Conservation (phyloP, 768 basidiomycete genomes). For the Calocera viscosa region DNA sequence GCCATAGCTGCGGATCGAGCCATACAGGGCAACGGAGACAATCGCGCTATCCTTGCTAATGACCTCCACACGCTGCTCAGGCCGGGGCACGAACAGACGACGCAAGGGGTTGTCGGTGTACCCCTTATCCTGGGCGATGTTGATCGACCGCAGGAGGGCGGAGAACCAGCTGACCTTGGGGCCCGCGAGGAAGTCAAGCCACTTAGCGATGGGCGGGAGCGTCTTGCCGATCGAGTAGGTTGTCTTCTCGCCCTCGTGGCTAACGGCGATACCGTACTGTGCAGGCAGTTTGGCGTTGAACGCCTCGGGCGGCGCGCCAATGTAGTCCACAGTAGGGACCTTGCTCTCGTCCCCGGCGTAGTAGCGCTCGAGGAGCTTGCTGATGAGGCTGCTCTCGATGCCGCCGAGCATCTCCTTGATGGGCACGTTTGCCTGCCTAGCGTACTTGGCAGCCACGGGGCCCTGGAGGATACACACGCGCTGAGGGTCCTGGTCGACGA, state of each 20-base stretch:
- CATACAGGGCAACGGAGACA: constrained; percentile 52
- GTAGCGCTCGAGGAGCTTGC: constrained; percentile 62
- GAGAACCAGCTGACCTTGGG: constrained; percentile 72
- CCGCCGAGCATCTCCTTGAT: constrained; percentile 84
- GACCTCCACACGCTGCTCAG: constrained; percentile 65
- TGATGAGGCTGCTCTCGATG: constrained; percentile 64
- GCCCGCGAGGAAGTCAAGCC: constrained; percentile 79
- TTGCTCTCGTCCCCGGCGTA: constrained; percentile 64
- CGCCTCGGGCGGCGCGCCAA: constrained; percentile 41
- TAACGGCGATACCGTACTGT: constrained; percentile 34
- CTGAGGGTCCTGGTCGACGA: constrained; percentile 97
- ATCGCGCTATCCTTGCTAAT: constrained; percentile 34
- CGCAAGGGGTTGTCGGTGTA: constrained; percentile 84
- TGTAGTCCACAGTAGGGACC: constrained; percentile 76
- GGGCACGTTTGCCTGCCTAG: constrained; percentile 80
- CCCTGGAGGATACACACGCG: constrained; percentile 96
- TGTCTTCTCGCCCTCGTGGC: constrained; percentile 36
- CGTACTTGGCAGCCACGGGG: constrained; percentile 84
- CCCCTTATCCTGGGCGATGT: constrained; percentile 71
- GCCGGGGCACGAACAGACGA: constrained; percentile 72
- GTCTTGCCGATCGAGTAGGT: constrained; percentile 31
- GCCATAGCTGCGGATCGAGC: constrained; percentile 69
- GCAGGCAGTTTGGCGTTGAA: constrained; percentile 35
- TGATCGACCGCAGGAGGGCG: constrained; percentile 68
- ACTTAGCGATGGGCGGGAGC: constrained; percentile 51